These are phyloP conservation scores for Geotrichum ghanense DNA, from an alignment of 805 yeast species.

Conservation along the genomic window DNA sequence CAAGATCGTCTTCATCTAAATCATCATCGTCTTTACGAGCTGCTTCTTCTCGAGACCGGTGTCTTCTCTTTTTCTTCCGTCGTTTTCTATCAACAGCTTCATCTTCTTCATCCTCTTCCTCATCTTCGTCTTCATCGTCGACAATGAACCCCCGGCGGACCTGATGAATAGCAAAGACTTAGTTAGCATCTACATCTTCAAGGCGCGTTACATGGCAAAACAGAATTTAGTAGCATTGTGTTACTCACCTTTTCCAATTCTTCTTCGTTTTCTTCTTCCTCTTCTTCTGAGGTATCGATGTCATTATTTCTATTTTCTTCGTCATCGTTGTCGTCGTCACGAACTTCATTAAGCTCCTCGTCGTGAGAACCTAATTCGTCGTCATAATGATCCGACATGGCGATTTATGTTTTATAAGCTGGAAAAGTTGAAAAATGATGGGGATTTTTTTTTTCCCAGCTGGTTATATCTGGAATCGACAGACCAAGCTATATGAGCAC, in stretches of 20 bases:
- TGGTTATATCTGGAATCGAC: too few relatives aligned
- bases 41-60: conserved; percentile 5
- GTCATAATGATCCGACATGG: conserved; percentile 11
- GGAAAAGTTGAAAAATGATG: too few relatives aligned
- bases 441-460: too few relatives aligned
- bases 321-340: conserved; percentile 35
- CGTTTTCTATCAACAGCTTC: conserved; percentile 11
- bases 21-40: conserved; percentile 32
- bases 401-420: too few relatives aligned
- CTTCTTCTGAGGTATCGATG: conserved; percentile 79
- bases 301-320: conserved; percentile 23
- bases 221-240: not conserved
- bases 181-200: conserved; percentile 2
- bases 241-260: conserved; percentile 47
- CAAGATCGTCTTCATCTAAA: conserved; percentile 91
- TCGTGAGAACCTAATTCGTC: conserved; percentile 7
- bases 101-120: conserved; percentile 56
- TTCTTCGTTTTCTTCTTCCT: conserved; percentile 87
- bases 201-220: too few relatives aligned
- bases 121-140: conserved; percentile 80
- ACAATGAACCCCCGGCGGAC: conserved; percentile 90
- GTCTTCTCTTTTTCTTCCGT: conserved; percentile 18
- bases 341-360: conserved; percentile 21
- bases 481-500: too few relatives aligned
- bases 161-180: too few relatives aligned